Evolutionary conservation across 441 rosid genomes (phyloP).

Genomic region (Corymbia citriodora): DNA sequence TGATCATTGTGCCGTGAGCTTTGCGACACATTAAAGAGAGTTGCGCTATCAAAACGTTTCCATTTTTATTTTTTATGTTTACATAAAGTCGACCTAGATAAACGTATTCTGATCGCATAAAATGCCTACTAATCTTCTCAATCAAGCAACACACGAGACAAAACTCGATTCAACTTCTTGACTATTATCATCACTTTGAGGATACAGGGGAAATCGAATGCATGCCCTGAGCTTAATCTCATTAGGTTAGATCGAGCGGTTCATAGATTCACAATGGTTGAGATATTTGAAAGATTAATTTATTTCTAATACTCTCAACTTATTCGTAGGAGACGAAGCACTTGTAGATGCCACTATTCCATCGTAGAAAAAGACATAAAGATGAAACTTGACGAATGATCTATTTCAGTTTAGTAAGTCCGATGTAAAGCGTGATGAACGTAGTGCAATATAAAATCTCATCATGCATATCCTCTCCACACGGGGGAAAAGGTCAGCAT

Average conservation of each 20-base stretch:
- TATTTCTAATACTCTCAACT: neutral
- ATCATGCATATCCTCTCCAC: neutral
- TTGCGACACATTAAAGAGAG: neutral
- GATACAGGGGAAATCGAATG: neutral
- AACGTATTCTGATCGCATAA: neutral
- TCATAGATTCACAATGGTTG: fast-evolving
- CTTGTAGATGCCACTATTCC: neutral
- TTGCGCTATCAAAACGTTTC: neutral
- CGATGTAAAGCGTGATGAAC: neutral
- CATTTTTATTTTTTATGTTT: neutral
- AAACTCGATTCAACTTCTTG: fast-evolving
- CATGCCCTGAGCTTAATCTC: neutral
- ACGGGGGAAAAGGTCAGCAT: neutral
- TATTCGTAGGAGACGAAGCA: neutral
- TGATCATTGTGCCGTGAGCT: neutral
- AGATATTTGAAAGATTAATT: neutral
- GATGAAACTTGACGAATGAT: neutral
- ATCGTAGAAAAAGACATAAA: neutral
- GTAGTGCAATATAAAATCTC: neutral
- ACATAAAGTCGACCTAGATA: neutral
- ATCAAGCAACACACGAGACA: neutral
- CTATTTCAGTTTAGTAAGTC: neutral
- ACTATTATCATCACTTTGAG: neutral
- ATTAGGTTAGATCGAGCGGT: neutral
- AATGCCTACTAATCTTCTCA: neutral